Conservation (phyloP, 805 yeast genomes). For the Spencermartinsiella europaea region DNA sequence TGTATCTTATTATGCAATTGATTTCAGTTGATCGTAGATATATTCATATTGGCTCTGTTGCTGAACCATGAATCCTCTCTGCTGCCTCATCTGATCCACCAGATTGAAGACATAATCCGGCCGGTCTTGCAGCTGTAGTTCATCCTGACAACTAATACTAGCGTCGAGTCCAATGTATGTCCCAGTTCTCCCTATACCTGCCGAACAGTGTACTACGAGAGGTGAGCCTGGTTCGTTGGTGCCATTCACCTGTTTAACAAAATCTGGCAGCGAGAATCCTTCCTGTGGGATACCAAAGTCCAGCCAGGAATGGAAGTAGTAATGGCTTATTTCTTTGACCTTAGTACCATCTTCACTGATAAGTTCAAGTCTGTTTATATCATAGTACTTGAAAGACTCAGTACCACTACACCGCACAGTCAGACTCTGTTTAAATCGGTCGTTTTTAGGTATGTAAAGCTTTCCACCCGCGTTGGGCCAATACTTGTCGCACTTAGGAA, state of each 20-base stretch:
- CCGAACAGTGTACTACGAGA: slow-evolving; percentile 83
- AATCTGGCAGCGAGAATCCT: slow-evolving; percentile 41
- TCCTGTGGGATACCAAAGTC: slow-evolving; percentile 64
- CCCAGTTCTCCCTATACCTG: slow-evolving; percentile 97
- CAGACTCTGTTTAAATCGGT: slow-evolving; percentile 8
- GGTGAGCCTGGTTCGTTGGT: slow-evolving; percentile 44
- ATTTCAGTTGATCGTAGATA: slow-evolving; percentile 31
- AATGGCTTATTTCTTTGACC: slow-evolving; percentile 41
- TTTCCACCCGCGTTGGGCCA: slow-evolving; percentile 54
- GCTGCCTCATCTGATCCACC: slow-evolving; percentile 34
- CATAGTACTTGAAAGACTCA: slow-evolving; percentile 7
- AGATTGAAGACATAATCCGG: slow-evolving; percentile 27
- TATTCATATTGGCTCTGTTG: slow-evolving; percentile 34
- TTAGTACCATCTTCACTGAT: slow-evolving; percentile 6
- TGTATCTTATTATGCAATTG: background rate
- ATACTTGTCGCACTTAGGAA: slow-evolving; percentile 76
- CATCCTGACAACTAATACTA: slow-evolving; percentile 16
- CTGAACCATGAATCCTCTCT: slow-evolving; percentile 41
- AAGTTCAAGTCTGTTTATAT: slow-evolving; percentile 10
- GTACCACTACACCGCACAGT: slow-evolving; percentile 2
- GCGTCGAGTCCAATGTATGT: slow-evolving; percentile 73
- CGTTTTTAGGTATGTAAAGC: slow-evolving; percentile 31
- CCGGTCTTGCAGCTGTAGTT: slow-evolving; percentile 34
- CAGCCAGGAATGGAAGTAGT: slow-evolving; percentile 79
- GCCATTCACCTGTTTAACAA: slow-evolving; percentile 46